phyloP scores from a whole-genome alignment of 2,329 filamentous ascomycete species.

The Fusarium sublunatum region DNA sequence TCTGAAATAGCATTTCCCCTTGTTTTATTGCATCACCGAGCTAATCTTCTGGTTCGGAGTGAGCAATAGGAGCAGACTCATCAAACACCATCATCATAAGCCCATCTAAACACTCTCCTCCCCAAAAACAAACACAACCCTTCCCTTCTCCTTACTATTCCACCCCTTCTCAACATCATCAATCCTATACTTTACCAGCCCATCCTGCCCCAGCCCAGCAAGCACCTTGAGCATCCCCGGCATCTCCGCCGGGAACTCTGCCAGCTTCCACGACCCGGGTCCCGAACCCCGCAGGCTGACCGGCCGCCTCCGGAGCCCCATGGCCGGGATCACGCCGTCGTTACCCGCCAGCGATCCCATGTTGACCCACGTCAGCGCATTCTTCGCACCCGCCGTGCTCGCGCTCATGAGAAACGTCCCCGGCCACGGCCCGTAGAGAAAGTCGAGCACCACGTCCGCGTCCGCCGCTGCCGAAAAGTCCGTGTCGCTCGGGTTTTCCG shows the following conservation, averaged over 20 bases:
- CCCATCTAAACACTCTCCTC: conserved; percentile 17
- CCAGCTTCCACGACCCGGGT: conserved; percentile 56
- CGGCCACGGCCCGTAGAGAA: conserved; percentile 63
- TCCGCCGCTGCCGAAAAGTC: conserved; percentile 60
- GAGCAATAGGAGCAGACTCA: background rate
- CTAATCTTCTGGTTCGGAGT: no score
- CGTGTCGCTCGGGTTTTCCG: conserved; percentile 52
- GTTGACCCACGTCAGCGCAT: conserved; percentile 64
- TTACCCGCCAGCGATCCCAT: conserved; percentile 60
- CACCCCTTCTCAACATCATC: conserved; percentile 46
- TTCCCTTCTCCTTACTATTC: conserved; percentile 36
- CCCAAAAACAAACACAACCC: conserved; percentile 48
- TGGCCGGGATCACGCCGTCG: conserved; percentile 55
- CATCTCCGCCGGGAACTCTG: conserved; percentile 41
- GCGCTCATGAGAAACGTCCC: conserved; percentile 56
- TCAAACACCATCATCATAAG: no score
- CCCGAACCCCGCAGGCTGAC: conserved; percentile 61
- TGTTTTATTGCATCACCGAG: no score
- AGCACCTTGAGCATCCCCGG: conserved; percentile 45
- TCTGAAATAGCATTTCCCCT: no score
- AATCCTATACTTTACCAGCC: conserved; percentile 37
- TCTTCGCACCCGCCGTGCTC: conserved; percentile 47
- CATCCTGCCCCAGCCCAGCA: conserved; percentile 36
- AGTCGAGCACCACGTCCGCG: conserved; percentile 67
- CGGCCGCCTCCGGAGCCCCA: conserved; percentile 60